A percentile compares a stretch with the other conserved stretches of the same genome.
These are phyloP conservation scores for Oehlia diaphana DNA, from an alignment of 192 early-diverging fungal species.

Conservation along the genomic window DNA sequence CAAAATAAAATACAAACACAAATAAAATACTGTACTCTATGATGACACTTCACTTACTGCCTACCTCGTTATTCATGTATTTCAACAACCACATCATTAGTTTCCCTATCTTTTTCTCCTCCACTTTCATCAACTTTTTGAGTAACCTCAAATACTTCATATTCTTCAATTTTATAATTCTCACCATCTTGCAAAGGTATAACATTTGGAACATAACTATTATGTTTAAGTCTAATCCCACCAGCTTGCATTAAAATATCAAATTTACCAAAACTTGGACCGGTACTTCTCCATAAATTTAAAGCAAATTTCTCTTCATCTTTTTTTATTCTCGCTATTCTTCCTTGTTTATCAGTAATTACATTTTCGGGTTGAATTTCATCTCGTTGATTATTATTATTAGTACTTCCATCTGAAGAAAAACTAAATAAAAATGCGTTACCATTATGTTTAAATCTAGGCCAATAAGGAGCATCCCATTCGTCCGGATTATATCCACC, in stretches of 20 bases:
- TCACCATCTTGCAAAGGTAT: background rate
- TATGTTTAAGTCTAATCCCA: constrained; percentile 13
- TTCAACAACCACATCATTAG: background rate
- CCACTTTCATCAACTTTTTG: background rate
- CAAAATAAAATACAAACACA: too few relatives aligned
- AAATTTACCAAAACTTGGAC: constrained; percentile 22
- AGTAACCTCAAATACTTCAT: constrained; percentile 14
- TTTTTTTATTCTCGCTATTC: background rate
- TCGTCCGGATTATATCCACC: constrained; percentile 22
- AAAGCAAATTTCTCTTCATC: background rate
- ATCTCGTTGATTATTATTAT: background rate
- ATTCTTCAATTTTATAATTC: constrained; percentile 6
- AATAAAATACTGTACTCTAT: too few relatives aligned
- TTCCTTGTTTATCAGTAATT: background rate
- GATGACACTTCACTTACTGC: too few relatives aligned
- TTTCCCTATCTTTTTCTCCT: background rate
- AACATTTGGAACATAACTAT: background rate
- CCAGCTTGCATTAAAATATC: constrained; percentile 17
- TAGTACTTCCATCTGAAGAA: background rate
- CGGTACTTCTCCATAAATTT: constrained; percentile 6
- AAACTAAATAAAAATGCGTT: constrained; percentile 1
- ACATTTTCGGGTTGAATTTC: too few relatives aligned
- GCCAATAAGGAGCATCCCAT: constrained; percentile 13
- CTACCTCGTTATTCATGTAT: background rate
- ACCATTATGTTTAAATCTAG: background rate